Evolutionary conservation across 2,329 filamentous ascomycete species (phyloP), one percentile per base, ranked within the genome.

Genomic region (Atkinsonella hypoxylon): DNA sequence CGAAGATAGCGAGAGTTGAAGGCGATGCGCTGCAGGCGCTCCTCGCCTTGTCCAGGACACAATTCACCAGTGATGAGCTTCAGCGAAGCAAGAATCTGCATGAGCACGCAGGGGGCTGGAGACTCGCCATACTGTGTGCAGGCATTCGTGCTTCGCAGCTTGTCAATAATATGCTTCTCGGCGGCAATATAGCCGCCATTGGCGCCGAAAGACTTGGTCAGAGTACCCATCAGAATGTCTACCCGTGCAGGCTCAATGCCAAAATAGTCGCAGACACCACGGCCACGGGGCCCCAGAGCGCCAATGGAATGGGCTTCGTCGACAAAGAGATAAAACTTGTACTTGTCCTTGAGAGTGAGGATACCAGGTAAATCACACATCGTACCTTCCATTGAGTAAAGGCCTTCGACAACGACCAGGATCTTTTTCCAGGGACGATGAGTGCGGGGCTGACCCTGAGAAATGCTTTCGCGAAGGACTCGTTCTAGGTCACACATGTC

Each of bases 371-470:
- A 79, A 66, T 98, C 93, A 69, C 88, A 93, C 87, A 98, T 95
- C 57, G 90, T 96, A 46, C 93, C 93, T 72, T 98, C 93, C 93
- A 98, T 98, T 1, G 91, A 97, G 76, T 98, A 98, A 18, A 98
- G 78, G 59, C 93, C 93, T 67, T 98, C 93, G 38, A 98, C 88
- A 38, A 91, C 90, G 43, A 98, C 87, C 48, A 98, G 69, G 54
- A 98, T 97, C 81, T 97, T 98, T 77, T 95, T 96, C 93, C 93
- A 98, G 1, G 93, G 93, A 31, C 93, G 86, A 68, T 98, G 93
- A n/a, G 91, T 98, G 57, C 93, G 86, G 49, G 93, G 93, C 65
- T 98, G 93, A 43, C 93, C 93, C 70, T 97, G 91, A 13, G 91
- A 90, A 64, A 98, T 97, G 57, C 83, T 86, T 64, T 97, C 90